Evolutionary conservation across 331 rosid genomes (phyloP).

Genomic region (Pyrus hybrid): DNA sequence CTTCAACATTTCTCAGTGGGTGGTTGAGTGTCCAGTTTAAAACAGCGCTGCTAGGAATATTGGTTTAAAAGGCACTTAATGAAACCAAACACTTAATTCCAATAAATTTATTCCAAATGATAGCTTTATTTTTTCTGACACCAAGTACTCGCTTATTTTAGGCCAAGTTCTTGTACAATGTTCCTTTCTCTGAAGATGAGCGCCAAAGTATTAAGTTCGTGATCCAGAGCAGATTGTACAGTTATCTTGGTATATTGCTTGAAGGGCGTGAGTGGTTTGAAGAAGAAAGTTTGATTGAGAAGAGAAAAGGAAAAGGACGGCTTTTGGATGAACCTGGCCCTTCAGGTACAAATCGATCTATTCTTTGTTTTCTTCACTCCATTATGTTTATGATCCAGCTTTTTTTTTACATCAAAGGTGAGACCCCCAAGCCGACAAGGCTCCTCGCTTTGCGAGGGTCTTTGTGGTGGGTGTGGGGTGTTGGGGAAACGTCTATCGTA

Average conservation of each 20-base stretch:
- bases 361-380: not conserved
- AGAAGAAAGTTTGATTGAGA: slow-evolving; percentile 50
- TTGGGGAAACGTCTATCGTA: too few species aligned
- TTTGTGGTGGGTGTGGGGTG: too few species aligned
- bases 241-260: slow-evolving; percentile 57
- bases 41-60: not conserved
- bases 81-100: not conserved
- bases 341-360: slow-evolving; percentile 36
- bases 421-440: too few species aligned
- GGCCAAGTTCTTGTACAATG: slow-evolving; percentile 62
- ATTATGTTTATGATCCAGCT: not conserved
- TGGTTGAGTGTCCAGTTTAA: not conserved
- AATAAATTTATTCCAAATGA: not conserved
- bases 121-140: slow-evolving; percentile 8
- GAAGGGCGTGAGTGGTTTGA: slow-evolving; percentile 70
- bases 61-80: not conserved
- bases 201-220: slow-evolving; percentile 50
- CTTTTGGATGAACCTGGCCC: slow-evolving; percentile 34
- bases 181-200: slow-evolving; percentile 75
- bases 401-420: not conserved
- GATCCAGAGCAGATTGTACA: slow-evolving; percentile 68
- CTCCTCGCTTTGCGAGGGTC: too few species aligned
- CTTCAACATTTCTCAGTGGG: not conserved
- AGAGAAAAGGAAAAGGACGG: slow-evolving; percentile 33
- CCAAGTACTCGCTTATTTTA: slow-evolving; percentile 21